Base-by-base conservation (phyloP, 2,329 filamentous ascomycete species). In the Thelonectria discophora region DNA sequence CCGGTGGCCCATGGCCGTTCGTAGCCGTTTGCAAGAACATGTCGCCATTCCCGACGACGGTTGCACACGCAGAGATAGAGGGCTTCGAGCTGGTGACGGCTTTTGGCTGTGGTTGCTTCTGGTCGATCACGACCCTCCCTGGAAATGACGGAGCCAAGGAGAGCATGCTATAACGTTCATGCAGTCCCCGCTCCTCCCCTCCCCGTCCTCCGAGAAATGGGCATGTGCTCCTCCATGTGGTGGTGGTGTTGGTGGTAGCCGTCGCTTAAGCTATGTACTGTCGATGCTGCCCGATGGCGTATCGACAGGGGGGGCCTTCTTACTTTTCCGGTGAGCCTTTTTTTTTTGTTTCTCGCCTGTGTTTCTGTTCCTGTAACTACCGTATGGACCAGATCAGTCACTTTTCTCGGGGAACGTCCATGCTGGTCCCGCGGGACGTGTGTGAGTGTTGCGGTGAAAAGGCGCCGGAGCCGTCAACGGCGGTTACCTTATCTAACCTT, bases 141-240 rank as follows among this genome's bases (percentile, higher is more conserved):
- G 54, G 55, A 48, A 52, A 64, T 58, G 60, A 60, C 58, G 61
- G 62, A 51, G 63, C 47, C n/a, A n/a, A n/a, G n/a, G n/a, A 50
- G 56, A 50, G 60, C 37, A 49, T 56, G 43, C 54, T 37, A 62
- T 56, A 63, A 70, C 62, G 66, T 67, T 65, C 69, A 68, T 69
- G 65, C 68, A 69, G 62, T 58, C 67, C 62, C 69, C 69, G 55
- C 69, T 63, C 21, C 21, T 24, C 21, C 21, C 6, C 21, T 24
- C 54, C 55, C 53, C 63, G 65, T 65, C 62, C 69, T 61, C 64
- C 34, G 52, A 30, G 27, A 8, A 10, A 30, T 62, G 67, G 51
- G 57, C 69, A 71, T 71, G 69, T 72, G 68, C 63, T 49, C 57
- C 54, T 45, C 65, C 58, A 62, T 64, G 63, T 64, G 63, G 55